Conservation (phyloP, 164 flowering plant genomes). For the Annona squamosa region DNA sequence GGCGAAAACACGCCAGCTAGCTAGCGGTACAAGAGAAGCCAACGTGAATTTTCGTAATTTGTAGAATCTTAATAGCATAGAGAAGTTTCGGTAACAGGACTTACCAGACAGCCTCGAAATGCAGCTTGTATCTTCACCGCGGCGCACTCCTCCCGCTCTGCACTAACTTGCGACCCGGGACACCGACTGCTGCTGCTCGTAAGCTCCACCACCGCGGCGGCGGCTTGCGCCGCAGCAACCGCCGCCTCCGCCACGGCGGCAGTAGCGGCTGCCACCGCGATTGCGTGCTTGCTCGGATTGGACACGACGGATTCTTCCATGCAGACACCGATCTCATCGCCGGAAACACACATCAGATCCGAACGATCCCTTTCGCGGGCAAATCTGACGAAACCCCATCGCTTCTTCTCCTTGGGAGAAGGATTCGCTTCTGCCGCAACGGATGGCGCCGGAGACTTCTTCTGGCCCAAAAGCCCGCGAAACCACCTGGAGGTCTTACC, state of each 20-base stretch:
- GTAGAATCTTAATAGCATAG: neutral
- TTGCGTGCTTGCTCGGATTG: constrained; percentile 74
- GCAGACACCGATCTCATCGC: constrained; percentile 11
- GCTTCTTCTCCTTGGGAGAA: constrained; percentile 23
- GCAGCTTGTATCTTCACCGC: constrained; percentile 68
- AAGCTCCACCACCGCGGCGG: constrained; percentile 70
- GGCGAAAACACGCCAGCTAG: neutral
- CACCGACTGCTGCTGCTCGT: constrained; percentile 35
- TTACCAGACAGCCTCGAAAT: constrained; percentile 81
- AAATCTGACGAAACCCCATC: constrained; percentile 35
- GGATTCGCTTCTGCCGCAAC: constrained; percentile 10
- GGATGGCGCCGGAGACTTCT: constrained; percentile 8
- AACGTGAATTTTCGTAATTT: neutral
- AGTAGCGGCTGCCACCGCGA: constrained; percentile 87
- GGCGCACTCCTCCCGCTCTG: constrained; percentile 29
- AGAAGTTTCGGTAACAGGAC: neutral
- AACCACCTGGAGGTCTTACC: constrained; percentile 44
- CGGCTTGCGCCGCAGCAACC: constrained; percentile 75
- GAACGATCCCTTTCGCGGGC: constrained; percentile 9
- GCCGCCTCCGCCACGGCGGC: constrained; percentile 89
- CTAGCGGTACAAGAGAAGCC: neutral
- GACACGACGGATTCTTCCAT: constrained; percentile 11
- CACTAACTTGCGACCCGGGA: constrained; percentile 12
- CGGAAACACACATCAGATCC: neutral
- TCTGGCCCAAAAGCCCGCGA: constrained; percentile 47